Evolutionary conservation across 2,329 filamentous ascomycete species (phyloP).

Genomic region (Fusarium sp.): DNA sequence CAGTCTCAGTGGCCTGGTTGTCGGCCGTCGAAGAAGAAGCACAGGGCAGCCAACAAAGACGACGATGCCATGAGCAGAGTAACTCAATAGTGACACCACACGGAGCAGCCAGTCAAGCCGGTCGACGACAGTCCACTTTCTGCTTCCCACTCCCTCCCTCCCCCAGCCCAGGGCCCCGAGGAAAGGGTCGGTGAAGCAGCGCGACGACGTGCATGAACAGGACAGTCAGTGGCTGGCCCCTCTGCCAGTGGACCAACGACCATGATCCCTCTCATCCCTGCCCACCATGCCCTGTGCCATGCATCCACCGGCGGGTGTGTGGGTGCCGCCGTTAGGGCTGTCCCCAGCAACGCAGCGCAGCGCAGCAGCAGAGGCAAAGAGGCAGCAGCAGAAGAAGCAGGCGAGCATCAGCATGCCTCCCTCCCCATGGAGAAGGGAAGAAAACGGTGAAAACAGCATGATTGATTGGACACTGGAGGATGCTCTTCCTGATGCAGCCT

Average conservation of each 20-base stretch:
- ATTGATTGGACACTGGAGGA: conserved; percentile 39
- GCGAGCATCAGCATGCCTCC: conserved; percentile 19
- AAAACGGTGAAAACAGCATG: conserved; percentile 43
- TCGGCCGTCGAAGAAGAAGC: conserved; percentile 1
- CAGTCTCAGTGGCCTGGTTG: conserved; percentile 7
- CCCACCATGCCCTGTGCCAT: conserved; percentile 38
- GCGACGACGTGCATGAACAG: conserved; percentile 49
- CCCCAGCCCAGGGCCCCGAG: conserved; percentile 11
- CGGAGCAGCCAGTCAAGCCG: conserved; percentile 21
- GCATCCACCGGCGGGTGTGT: conserved; percentile 42
- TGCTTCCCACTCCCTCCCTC: conserved; percentile 26
- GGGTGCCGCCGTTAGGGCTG: conserved; percentile 44
- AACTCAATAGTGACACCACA: conserved; percentile 23
- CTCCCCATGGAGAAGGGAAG: conserved; percentile 28
- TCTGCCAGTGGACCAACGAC: conserved; percentile 35
- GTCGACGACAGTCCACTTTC: conserved; percentile 31
- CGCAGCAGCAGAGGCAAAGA: conserved; percentile 5
- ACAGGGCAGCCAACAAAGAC: conserved; percentile 7
- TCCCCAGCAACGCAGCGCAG: conserved; percentile 27
- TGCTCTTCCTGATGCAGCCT: conserved; percentile 20
- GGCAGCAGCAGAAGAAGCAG: conserved; percentile 12
- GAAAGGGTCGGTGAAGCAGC: conserved; percentile 50
- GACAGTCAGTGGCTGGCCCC: conserved; percentile 46
- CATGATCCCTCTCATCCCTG: conserved; percentile 34
- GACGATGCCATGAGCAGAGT: conserved; percentile 1